A percentile compares a stretch with the other conserved stretches of the same genome.
Conservation (phyloP, 106 monocot species). For the Acorus gramineus region DNA sequence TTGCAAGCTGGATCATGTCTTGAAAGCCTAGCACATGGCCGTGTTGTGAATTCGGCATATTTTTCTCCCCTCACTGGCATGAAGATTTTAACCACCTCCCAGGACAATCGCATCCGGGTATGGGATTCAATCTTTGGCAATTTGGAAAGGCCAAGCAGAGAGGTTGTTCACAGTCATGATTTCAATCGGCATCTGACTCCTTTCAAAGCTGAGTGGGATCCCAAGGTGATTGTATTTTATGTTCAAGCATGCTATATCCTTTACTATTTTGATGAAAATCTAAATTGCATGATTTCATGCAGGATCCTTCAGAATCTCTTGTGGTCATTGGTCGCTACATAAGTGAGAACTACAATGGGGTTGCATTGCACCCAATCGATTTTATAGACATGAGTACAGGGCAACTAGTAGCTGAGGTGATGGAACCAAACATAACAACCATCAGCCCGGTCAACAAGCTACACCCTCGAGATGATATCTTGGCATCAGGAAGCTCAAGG, state of each 20-base stretch:
- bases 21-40: conserved; percentile 54
- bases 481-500: conserved; percentile 93
- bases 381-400: conserved; percentile 77
- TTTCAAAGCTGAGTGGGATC: conserved; percentile 95
- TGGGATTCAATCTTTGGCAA: conserved; percentile 91
- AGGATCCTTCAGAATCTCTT: conserved; percentile 83
- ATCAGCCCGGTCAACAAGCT: conserved; percentile 90
- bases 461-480: conserved; percentile 76
- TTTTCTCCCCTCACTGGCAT: conserved; percentile 70
- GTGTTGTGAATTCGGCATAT: conserved; percentile 87
- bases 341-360: conserved; percentile 82
- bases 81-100: conserved; percentile 79
- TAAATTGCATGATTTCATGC: conserved; percentile 2
- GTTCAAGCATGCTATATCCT: not conserved
- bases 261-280: not conserved
- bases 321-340: conserved; percentile 91
- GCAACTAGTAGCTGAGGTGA: conserved; percentile 74
- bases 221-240: conserved; percentile 44
- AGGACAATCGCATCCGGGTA: conserved; percentile 85
- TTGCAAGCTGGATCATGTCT: conserved; percentile 48
- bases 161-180: conserved; percentile 94
- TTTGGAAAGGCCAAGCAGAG: conserved; percentile 63
- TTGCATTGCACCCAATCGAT: conserved; percentile 92
- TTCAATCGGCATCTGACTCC: conserved; percentile 89
- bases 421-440: conserved; percentile 74